These are phyloP conservation scores for Coffea canephora DNA, from an alignment of 257 asterid genomes.

Conservation along the genomic window DNA sequence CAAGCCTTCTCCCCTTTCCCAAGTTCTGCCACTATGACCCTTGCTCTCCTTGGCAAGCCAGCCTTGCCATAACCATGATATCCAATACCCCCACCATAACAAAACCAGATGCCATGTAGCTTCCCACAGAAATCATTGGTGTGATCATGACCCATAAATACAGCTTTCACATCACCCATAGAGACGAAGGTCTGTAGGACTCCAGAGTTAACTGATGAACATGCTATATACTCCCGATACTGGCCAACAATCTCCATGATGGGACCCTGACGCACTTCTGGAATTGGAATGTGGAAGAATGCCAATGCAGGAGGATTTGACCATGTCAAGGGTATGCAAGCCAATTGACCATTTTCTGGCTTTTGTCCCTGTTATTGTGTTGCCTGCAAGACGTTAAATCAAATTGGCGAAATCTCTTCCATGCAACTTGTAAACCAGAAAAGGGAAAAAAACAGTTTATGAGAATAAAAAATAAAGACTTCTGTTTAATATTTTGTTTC, in stretches of 20 bases:
- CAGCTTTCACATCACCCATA: conserved; percentile 81
- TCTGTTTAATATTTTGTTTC: neutral
- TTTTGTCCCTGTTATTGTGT: conserved; percentile 54
- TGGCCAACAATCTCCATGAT: conserved; percentile 53
- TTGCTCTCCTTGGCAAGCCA: conserved; percentile 72
- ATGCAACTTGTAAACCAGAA: neutral
- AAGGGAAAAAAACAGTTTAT: too few species aligned
- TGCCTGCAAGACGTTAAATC: conserved; percentile 52
- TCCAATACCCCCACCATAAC: conserved; percentile 94
- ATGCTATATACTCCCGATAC: conserved; percentile 59
- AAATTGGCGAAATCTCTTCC: conserved; percentile 22
- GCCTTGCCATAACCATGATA: conserved; percentile 89
- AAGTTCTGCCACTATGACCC: conserved; percentile 73
- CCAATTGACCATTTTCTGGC: conserved; percentile 21
- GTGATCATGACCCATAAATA: conserved; percentile 90
- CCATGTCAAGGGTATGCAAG: conserved; percentile 4
- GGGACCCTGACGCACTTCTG: conserved; percentile 80
- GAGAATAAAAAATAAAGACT: neutral
- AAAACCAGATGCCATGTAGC: conserved; percentile 73
- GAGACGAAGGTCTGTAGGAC: conserved; percentile 63
- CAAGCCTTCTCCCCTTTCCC: conserved; percentile 52
- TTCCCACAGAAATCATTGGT: conserved; percentile 84
- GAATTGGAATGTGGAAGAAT: conserved; percentile 96
- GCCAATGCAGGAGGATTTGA: conserved; percentile 53
- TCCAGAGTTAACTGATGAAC: conserved; percentile 65